These are phyloP conservation scores for Mycena galopus DNA, from an alignment of 768 basidiomycete species.

Conservation along the genomic window DNA sequence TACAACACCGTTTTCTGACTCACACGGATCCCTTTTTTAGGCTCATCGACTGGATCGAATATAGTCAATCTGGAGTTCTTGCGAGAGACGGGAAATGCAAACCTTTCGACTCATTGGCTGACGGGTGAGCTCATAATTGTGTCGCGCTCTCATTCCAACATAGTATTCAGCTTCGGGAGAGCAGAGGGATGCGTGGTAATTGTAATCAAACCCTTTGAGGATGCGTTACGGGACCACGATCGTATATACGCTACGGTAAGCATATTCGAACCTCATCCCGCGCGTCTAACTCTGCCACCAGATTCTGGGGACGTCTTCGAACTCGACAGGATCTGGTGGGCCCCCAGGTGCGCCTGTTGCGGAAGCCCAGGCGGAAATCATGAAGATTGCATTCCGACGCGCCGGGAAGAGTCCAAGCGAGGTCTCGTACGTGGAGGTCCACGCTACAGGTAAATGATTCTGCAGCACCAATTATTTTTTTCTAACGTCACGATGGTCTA, in stretches of 20 bases:
- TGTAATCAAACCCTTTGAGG: conserved; percentile 53
- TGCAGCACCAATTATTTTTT: no score
- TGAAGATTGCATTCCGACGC: conserved; percentile 50
- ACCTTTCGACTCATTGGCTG: conserved; percentile 57
- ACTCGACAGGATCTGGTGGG: conserved; percentile 51
- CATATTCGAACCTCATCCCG: background rate
- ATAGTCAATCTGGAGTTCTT: conserved; percentile 53
- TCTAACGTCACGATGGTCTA: background rate
- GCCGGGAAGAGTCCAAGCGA: conserved; percentile 50
- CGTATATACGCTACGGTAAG: conserved; percentile 56
- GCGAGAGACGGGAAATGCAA: conserved; percentile 58
- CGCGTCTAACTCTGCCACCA: conserved; percentile 25
- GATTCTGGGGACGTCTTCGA: conserved; percentile 58
- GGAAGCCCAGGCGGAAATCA: conserved; percentile 51
- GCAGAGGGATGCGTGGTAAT: conserved; percentile 46
- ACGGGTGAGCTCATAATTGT: conserved; percentile 47
- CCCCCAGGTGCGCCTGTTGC: conserved; percentile 56
- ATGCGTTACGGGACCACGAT: conserved; percentile 55
- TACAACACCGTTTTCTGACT: background rate
- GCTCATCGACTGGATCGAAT: conserved; percentile 51
- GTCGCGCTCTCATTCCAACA: background rate
- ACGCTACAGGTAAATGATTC: conserved; percentile 57
- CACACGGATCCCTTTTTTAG: conserved; percentile 19
- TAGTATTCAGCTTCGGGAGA: conserved; percentile 37
- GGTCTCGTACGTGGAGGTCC: conserved; percentile 63